A percentile compares a stretch with the other conserved stretches of the same genome.
Evolutionary conservation across 345 rosid genomes (phyloP).

Genomic region (Salix koriyanagi): DNA sequence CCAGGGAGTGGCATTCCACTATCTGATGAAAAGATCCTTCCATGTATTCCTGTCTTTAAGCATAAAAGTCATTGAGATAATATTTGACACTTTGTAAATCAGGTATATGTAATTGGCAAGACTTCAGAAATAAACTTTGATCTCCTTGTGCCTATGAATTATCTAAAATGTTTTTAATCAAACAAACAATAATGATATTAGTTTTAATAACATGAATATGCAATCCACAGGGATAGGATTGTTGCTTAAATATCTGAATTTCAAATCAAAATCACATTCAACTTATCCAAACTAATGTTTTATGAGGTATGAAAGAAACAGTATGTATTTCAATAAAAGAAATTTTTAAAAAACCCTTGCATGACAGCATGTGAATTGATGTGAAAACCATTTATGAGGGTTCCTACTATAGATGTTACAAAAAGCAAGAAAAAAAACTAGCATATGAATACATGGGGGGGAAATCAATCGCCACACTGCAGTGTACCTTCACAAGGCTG

Average conservation of each 20-base stretch:
- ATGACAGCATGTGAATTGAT: not conserved
- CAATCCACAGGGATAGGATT: too few species aligned
- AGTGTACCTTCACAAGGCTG: constrained; percentile 65
- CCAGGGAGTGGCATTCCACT: constrained; percentile 79
- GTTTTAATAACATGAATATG: too few species aligned
- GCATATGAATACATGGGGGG: not conserved
- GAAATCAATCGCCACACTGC: not conserved
- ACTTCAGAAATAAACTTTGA: too few species aligned
- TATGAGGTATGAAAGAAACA: not conserved
- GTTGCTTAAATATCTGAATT: too few species aligned
- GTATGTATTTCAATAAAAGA: not conserved
- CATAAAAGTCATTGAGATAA: constrained; percentile 9
- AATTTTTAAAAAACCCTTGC: not conserved
- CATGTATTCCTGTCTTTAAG: constrained; percentile 82
- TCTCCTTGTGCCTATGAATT: too few species aligned
- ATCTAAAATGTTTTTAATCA: too few species aligned
- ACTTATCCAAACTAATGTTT: too few species aligned
- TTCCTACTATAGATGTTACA: not conserved
- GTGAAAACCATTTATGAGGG: not conserved
- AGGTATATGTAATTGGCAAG: too few species aligned
- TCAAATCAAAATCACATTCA: too few species aligned
- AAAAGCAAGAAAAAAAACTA: too few species aligned
- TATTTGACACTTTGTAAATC: not conserved
- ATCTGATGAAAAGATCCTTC: constrained; percentile 75
- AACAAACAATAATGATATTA: too few species aligned